Evolutionary conservation across 805 yeast species (phyloP).

Genomic region (Metschnikowia baotianmanensis): DNA sequence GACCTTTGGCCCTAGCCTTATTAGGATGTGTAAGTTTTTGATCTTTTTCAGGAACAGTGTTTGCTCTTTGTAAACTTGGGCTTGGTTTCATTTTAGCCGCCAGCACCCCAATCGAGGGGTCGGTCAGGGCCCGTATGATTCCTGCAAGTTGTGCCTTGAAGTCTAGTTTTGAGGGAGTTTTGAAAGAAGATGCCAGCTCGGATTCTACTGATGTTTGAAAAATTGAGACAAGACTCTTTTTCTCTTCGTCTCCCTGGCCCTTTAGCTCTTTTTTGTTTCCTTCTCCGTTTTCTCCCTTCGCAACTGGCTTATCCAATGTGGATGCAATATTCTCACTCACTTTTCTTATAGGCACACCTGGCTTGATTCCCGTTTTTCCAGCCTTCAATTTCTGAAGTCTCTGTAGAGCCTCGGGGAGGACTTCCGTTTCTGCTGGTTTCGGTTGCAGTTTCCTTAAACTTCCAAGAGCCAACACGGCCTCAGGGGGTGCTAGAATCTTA

Average conservation of each 20-base stretch:
- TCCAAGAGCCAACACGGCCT: constrained; percentile 12
- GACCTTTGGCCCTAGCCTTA: constrained; percentile 50
- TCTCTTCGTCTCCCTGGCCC: neutral
- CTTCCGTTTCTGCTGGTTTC: neutral
- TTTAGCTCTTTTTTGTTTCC: no score
- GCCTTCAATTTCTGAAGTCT: constrained; percentile 15
- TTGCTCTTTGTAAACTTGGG: constrained; percentile 6
- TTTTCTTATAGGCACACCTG: neutral
- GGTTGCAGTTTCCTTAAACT: constrained; percentile 10
- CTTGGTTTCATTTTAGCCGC: neutral
- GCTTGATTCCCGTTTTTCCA: neutral
- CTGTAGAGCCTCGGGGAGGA: constrained; percentile 27
- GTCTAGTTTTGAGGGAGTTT: neutral
- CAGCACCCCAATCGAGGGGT: constrained; percentile 18
- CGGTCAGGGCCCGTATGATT: constrained; percentile 29
- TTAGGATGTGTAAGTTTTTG: constrained; percentile 42
- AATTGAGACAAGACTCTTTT: no score
- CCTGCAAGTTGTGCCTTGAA: constrained; percentile 22
- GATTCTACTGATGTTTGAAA: no score
- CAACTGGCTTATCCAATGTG: no score
- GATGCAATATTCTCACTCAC: no score
- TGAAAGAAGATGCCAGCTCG: no score
- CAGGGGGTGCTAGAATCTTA: constrained; percentile 4
- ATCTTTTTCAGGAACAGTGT: constrained; percentile 7
- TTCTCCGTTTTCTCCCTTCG: no score